Evolutionary conservation across 208 protist species (phyloP).

Genomic region (Endotrypanum monterogeii): DNA sequence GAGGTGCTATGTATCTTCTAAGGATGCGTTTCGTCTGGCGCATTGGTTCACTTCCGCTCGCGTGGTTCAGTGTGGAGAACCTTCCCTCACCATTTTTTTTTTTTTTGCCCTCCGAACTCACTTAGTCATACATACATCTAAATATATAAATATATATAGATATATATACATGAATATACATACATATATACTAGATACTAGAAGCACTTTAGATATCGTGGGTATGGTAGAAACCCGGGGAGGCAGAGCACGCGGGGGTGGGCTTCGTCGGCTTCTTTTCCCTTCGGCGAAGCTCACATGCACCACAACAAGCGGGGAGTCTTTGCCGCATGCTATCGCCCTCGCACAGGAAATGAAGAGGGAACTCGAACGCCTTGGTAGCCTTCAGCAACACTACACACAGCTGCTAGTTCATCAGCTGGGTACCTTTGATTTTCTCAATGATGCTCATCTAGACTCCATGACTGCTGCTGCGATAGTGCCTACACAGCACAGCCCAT

Average conservation of each 20-base stretch:
- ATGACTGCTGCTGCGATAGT: neutral
- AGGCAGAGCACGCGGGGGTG: neutral
- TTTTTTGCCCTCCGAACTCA: no score
- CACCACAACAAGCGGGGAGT: neutral
- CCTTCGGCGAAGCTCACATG: neutral
- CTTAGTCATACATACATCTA: no score
- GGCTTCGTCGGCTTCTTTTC: neutral
- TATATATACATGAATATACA: neutral
- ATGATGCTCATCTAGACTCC: neutral
- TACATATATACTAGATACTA: no score
- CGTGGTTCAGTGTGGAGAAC: no score
- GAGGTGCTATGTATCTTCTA: no score
- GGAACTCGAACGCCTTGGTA: conserved; percentile 22
- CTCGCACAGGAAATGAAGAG: conserved; percentile 19
- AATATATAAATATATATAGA: neutral
- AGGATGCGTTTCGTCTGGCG: no score
- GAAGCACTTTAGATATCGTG: neutral
- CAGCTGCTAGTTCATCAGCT: conserved; percentile 18
- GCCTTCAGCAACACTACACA: conserved; percentile 15
- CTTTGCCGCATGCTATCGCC: conserved; percentile 17
- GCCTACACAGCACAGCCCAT: neutral
- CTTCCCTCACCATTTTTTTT: no score
- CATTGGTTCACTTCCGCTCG: no score
- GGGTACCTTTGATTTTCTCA: conserved; percentile 15
- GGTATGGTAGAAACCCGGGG: neutral